A percentile compares a stretch with the other conserved stretches of the same genome.
Evolutionary conservation across 2,329 filamentous ascomycete species (phyloP).

Genomic region (Penicillium oxalicum): DNA sequence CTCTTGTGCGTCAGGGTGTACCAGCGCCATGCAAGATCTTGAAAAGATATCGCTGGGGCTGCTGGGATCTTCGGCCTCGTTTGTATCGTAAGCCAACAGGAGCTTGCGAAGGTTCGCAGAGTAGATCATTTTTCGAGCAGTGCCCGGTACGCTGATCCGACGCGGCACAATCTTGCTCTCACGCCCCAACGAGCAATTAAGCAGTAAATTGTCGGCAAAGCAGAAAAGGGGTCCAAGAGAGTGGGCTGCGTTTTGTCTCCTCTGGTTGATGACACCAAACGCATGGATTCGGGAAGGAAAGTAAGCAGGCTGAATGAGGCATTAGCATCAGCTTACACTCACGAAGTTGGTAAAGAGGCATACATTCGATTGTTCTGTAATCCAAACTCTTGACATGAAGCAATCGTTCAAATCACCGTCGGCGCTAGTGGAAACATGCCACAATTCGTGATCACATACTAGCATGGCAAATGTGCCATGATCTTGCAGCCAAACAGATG

Average conservation of each 20-base stretch:
- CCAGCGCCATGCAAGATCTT: constrained; percentile 34
- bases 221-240: constrained; percentile 44
- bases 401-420: constrained; percentile 22
- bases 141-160: constrained; percentile 37
- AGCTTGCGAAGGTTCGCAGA: constrained; percentile 43
- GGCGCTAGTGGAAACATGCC: constrained; percentile 29
- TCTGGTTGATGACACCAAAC: constrained; percentile 30
- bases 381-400: constrained; percentile 33
- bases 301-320: constrained; percentile 30
- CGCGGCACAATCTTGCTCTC: constrained; percentile 38
- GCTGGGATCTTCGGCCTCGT: constrained; percentile 21
- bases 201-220: constrained; percentile 43
- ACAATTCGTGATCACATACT: constrained; percentile 35
- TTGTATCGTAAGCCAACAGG: constrained; percentile 43
- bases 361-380: constrained; percentile 40
- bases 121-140: constrained; percentile 41
- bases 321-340: constrained; percentile 12
- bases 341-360: constrained; percentile 11
- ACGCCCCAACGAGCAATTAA: constrained; percentile 44
- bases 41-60: constrained; percentile 28
- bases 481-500: constrained; percentile 32
- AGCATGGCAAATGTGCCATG: constrained; percentile 27
- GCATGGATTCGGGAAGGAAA: constrained; percentile 32
- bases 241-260: constrained; percentile 15
- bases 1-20: constrained; percentile 32